Evolutionary conservation across 202 grass and related monocot genomes (phyloP).

Genomic region (Panicum virgatum): DNA sequence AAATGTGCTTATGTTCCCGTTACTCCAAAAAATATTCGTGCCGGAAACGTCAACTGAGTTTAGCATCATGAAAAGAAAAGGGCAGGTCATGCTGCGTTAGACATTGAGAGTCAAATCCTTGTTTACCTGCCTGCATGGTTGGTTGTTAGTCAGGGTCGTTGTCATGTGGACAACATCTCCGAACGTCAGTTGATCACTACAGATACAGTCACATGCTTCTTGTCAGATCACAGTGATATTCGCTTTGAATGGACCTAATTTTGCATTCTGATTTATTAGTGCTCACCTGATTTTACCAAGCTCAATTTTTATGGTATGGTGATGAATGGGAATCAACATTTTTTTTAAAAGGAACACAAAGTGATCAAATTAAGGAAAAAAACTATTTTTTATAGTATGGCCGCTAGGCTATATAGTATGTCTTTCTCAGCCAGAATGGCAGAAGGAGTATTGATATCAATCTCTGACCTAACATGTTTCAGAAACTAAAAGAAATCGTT

Average conservation of each 20-base stretch:
- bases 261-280: not conserved
- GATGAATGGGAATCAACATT: not conserved
- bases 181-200: not conserved
- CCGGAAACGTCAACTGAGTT: not conserved
- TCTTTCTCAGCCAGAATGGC: not conserved
- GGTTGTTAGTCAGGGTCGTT: not conserved
- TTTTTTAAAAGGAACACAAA: not conserved
- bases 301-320: not conserved
- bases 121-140: not conserved
- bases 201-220: not conserved
- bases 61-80: not conserved
- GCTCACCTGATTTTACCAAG: not conserved
- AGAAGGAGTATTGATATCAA: not conserved
- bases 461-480: not conserved
- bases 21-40: not conserved
- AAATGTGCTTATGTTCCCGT: not conserved
- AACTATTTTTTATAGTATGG: not conserved
- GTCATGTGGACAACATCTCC: not conserved
- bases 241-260: not conserved
- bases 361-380: not conserved
- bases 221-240: not conserved
- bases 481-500: not conserved
- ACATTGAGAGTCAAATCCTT: not conserved
- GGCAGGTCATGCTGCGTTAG: not conserved
- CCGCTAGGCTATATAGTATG: not conserved